phyloP scores from a whole-genome alignment of 2,329 filamentous ascomycete species.

The Aspergillus floridensis region DNA sequence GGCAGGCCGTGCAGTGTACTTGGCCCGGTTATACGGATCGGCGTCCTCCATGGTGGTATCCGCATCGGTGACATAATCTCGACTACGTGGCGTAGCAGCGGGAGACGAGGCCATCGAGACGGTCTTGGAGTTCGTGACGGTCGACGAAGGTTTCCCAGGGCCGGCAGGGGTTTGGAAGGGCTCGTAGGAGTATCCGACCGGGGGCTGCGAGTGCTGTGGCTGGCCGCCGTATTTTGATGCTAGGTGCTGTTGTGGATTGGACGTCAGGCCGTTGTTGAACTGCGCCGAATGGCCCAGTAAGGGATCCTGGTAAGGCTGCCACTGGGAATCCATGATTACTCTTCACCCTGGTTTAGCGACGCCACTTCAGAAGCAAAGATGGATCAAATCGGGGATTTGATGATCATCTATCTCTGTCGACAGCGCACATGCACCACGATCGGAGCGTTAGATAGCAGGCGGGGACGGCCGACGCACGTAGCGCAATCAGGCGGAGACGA shows the following conservation, averaged over 20 bases:
- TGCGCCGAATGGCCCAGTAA: slow-evolving; percentile 61
- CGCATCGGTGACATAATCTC: slow-evolving; percentile 65
- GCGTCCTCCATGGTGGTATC: slow-evolving; percentile 86
- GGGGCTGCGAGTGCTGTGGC: slow-evolving; percentile 50
- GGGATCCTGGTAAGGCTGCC: slow-evolving; percentile 66
- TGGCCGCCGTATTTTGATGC: slow-evolving; percentile 50
- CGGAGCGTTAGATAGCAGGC: slow-evolving; percentile 27
- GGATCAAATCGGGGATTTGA: slow-evolving; percentile 12
- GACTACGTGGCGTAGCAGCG: slow-evolving; percentile 57
- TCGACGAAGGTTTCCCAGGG: slow-evolving; percentile 32
- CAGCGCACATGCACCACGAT: slow-evolving; percentile 32
- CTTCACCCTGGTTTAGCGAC: slow-evolving; percentile 13
- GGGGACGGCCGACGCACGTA: slow-evolving; percentile 29
- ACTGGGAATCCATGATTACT: slow-evolving; percentile 58
- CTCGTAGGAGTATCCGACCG: slow-evolving; percentile 65
- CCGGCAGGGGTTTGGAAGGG: slow-evolving; percentile 55
- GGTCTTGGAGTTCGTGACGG: slow-evolving; percentile 44
- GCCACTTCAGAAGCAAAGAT: slow-evolving; percentile 6
- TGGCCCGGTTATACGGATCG: slow-evolving; percentile 80
- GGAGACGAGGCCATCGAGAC: slow-evolving; percentile 60
- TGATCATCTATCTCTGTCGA: slow-evolving; percentile 24
- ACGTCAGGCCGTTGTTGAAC: slow-evolving; percentile 57
- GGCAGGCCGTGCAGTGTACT: slow-evolving; percentile 77
- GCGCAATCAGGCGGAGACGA: slow-evolving; percentile 26
- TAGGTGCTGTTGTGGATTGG: slow-evolving; percentile 50